Conservation (phyloP, 2,329 filamentous ascomycete species). For the Claviceps fusiformis region DNA sequence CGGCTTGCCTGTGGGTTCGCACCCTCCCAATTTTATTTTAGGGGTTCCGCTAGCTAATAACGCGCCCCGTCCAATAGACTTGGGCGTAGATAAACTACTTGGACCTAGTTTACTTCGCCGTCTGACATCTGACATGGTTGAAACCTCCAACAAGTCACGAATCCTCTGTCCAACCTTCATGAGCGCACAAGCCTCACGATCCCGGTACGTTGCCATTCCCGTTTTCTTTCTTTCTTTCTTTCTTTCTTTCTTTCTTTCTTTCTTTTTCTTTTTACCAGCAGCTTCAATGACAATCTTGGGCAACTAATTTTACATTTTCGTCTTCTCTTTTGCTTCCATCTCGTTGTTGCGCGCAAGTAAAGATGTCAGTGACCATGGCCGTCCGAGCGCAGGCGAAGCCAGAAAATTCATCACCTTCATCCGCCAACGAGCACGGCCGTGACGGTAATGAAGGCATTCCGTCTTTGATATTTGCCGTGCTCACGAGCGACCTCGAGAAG, state of each 20-base stretch:
- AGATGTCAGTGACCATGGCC: conserved; percentile 7
- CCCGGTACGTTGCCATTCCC: neutral
- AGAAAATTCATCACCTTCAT: neutral
- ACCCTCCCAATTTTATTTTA: too few species aligned
- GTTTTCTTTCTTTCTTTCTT: too few species aligned
- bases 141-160: too few species aligned
- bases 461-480: conserved; percentile 44
- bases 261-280: too few species aligned
- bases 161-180: neutral
- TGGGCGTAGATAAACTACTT: neutral
- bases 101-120: neutral
- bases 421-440: neutral
- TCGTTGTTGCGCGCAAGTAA: neutral
- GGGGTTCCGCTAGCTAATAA: neutral
- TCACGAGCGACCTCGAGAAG: conserved; percentile 42
- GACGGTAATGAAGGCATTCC: conserved; percentile 29
- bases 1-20: too few species aligned
- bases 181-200: neutral
- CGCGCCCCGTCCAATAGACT: neutral
- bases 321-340: neutral
- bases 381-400: conserved; percentile 6
- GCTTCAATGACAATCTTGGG: neutral
- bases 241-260: neutral
- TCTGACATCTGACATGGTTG: neutral
- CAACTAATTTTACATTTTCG: neutral